Evolutionary conservation across 1,284 basidiomycete genomes (phyloP), one percentile per base, ranked within the genome.

Genomic region (Polyporus tsugae): DNA sequence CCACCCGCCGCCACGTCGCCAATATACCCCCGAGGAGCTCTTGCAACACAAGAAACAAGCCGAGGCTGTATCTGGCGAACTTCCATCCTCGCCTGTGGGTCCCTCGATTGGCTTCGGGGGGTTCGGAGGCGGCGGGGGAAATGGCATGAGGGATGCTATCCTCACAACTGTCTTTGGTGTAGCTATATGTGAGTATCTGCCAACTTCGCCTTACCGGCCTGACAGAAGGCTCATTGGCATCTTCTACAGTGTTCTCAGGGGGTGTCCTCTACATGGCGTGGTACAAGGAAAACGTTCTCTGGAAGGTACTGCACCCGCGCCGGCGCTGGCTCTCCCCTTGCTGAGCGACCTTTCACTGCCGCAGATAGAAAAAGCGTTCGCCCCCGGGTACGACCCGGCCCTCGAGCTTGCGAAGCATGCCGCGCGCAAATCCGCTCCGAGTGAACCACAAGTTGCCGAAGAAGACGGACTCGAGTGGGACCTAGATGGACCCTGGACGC

Each of bases 211-310:
- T 25, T 52, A 7, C 22, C 22, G 9, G 11, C 6, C 11, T 1
- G 44, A 46, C 10, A 7, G 11, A 52, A 0, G 7, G 52, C 52
- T 55, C 29, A 55, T 33, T 33, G 36, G 29, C 25, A 19, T 49
- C 13, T 22, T 38, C 17, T 4, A n/a, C 73, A 90, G 87, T 91
- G 5, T 91, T 93, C 74, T 72, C 88, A 33, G 91, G 92, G 33
- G 93, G 94, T 63, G 81, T 92, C 17, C 86, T 85, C 13, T 94
- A 95, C 78, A 80, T 94, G 63, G 81, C 83, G 39, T 94, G 90
- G 90, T 95, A 95, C 81, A 95, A 95, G 80, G 86, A 86, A 72
- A 89, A 90, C 76, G 93, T 95, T 11, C 82, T 94, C n/a, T 82
- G 88, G 78, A 90, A 95, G 83, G 93, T 92, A 29, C 58, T 13